Conservation (phyloP, 441 rosid genomes). For the Erodium trifolium region DNA sequence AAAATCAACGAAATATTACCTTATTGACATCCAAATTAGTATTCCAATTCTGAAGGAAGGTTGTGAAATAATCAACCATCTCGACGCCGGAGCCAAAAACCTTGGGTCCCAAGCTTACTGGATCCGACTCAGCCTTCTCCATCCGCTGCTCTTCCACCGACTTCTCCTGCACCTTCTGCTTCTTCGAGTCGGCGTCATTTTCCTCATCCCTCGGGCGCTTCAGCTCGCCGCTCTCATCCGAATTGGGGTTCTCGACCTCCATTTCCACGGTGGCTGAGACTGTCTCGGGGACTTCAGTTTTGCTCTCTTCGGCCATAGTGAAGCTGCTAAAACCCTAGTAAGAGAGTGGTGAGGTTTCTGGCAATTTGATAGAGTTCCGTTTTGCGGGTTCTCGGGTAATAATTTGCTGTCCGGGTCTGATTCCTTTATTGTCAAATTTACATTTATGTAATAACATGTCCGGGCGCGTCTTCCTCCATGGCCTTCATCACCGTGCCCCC, state of each 20-base stretch:
- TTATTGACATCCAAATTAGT: constrained; percentile 52
- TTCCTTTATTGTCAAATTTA: too few relatives aligned
- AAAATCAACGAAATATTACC: constrained; percentile 27
- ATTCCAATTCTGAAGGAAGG: constrained; percentile 65
- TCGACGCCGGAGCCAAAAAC: constrained; percentile 42
- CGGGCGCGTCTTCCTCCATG: too few relatives aligned
- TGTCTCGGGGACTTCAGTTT: constrained; percentile 29
- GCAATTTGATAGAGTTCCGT: not conserved
- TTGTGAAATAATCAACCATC: constrained; percentile 72
- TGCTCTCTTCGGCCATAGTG: constrained; percentile 46
- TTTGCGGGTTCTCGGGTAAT: not conserved
- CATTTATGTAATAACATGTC: too few relatives aligned
- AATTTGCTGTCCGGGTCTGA: not conserved
- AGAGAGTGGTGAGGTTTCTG: not conserved
- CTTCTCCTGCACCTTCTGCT: constrained; percentile 12
- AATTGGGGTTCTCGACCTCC: constrained; percentile 36
- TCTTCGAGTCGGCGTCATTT: not conserved
- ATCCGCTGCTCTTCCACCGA: constrained; percentile 36
- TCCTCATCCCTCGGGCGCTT: constrained; percentile 14
- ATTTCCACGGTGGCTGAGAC: constrained; percentile 31
- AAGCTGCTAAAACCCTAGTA: constrained; percentile 18
- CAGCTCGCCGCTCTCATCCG: constrained; percentile 4
- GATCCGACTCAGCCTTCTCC: constrained; percentile 29
- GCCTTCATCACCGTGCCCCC: too few relatives aligned
- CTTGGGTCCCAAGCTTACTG: constrained; percentile 61